phyloP scores from a whole-genome alignment of 331 rosid species.

The Dryas integrifolia region DNA sequence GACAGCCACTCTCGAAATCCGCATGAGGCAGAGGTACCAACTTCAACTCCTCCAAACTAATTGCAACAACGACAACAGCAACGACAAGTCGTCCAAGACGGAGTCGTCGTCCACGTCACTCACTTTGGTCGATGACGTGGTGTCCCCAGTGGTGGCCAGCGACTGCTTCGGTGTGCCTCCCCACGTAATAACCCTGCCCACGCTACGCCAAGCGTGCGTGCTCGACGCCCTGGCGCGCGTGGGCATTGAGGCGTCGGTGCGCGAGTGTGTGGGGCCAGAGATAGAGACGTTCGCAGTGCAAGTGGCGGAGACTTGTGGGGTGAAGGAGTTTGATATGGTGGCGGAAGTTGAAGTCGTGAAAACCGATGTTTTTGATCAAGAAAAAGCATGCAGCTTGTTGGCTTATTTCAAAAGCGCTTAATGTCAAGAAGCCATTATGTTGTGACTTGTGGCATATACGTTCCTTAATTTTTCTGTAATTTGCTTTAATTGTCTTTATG shows the following conservation, averaged over 20 bases:
- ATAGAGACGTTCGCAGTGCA: neutral
- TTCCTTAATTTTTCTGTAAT: too few relatives aligned
- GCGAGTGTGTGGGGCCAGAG: neutral
- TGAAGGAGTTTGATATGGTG: neutral
- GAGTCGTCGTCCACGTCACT: neutral
- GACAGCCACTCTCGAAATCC: neutral
- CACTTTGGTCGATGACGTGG: neutral
- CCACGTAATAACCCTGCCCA: neutral
- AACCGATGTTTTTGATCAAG: neutral
- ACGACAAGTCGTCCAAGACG: too few relatives aligned
- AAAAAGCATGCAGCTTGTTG: too few relatives aligned
- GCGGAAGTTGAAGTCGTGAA: neutral
- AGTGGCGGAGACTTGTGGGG: neutral
- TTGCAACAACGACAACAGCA: too few relatives aligned
- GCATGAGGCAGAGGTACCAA: neutral
- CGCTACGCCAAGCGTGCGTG: neutral
- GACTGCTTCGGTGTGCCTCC: neutral
- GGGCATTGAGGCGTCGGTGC: neutral
- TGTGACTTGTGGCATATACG: too few relatives aligned
- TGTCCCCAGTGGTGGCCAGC: neutral
- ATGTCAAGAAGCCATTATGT: too few relatives aligned
- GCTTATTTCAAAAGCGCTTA: too few relatives aligned
- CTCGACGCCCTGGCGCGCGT: neutral
- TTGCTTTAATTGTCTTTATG: too few relatives aligned
- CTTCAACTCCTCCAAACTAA: neutral